Conservation (phyloP, 2,329 filamentous ascomycete species). For the Aurifilum marmelostoma region DNA sequence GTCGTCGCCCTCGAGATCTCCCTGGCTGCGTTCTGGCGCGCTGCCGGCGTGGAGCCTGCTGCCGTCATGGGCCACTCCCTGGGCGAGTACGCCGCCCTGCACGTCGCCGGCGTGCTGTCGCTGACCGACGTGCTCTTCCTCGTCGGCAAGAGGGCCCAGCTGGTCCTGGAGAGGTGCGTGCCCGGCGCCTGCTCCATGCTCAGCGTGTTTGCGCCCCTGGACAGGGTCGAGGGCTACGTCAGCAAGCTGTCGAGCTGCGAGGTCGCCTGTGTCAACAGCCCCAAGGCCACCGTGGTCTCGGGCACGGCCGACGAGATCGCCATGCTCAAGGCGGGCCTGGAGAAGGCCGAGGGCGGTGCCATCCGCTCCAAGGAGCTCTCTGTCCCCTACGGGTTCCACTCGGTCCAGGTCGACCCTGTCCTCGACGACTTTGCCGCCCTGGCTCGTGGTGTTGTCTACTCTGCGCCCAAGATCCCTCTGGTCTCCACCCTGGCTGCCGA, state of each 20-base stretch:
- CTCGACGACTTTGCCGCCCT: constrained; percentile 55
- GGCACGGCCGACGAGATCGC: constrained; percentile 43
- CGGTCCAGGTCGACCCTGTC: constrained; percentile 50
- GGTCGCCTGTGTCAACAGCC: constrained; percentile 70
- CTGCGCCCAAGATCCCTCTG: constrained; percentile 55
- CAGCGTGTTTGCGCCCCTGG: constrained; percentile 46
- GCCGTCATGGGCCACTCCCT: constrained; percentile 60
- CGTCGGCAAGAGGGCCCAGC: constrained; percentile 64
- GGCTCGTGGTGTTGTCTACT: constrained; percentile 38
- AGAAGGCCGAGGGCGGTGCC: constrained; percentile 34
- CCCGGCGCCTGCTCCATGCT: constrained; percentile 62
- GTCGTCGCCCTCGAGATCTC: constrained; percentile 54
- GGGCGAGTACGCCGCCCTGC: constrained; percentile 70
- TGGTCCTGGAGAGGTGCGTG: constrained; percentile 64
- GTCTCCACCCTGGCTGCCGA: constrained; percentile 66
- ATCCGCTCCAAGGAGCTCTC: constrained; percentile 44
- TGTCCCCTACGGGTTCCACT: constrained; percentile 52
- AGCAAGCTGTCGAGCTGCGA: constrained; percentile 45
- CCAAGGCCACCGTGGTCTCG: constrained; percentile 67
- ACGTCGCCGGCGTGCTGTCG: constrained; percentile 67
- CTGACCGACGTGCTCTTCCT: constrained; percentile 68
- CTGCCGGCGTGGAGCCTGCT: constrained; percentile 50
- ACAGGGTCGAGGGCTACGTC: constrained; percentile 54
- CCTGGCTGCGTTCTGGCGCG: constrained; percentile 51
- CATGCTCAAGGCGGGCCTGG: constrained; percentile 40